A percentile compares a stretch with the other conserved stretches of the same genome.
These are phyloP conservation scores for Hyaloscypha bicolor DNA, from an alignment of 495 filamentous ascomycete species.

Conservation along the genomic window DNA sequence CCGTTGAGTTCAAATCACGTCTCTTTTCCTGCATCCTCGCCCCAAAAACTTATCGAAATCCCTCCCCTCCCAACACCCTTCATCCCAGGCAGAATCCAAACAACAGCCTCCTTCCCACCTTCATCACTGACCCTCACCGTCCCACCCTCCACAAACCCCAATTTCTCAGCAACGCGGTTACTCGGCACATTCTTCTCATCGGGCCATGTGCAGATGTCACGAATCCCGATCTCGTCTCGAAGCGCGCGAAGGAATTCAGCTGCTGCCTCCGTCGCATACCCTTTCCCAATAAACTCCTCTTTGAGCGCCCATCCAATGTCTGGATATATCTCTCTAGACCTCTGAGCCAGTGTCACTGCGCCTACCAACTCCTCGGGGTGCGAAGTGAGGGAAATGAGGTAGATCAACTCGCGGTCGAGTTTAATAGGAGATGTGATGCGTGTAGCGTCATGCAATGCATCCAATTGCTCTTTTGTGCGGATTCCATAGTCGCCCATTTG, in stretches of 20 bases:
- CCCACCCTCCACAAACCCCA: constrained; percentile 13
- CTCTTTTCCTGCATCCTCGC: too few species aligned
- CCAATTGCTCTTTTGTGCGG: neutral
- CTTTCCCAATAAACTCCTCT: neutral
- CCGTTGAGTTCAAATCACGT: too few species aligned
- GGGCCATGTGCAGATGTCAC: neutral
- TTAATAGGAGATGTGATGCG: neutral
- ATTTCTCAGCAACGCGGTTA: neutral
- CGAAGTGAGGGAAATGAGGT: neutral
- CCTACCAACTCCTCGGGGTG: neutral
- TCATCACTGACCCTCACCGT: constrained; percentile 2
- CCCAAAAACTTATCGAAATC: too few species aligned
- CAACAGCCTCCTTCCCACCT: neutral
- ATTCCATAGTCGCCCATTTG: neutral
- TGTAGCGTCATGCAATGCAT: neutral
- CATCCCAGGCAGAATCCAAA: constrained; percentile 10
- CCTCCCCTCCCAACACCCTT: neutral
- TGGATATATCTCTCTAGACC: neutral
- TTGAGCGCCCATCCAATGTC: neutral
- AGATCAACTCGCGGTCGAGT: neutral
- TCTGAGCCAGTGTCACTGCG: neutral
- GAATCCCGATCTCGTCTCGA: neutral
- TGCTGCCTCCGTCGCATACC: neutral
- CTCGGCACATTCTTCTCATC: constrained; percentile 3
- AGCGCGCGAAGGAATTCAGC: neutral